Percentiles rank a stretch among this genome's conserved stretches.
Conservation (phyloP, 2,329 filamentous ascomycete species). For the Aureobasidium sp. region DNA sequence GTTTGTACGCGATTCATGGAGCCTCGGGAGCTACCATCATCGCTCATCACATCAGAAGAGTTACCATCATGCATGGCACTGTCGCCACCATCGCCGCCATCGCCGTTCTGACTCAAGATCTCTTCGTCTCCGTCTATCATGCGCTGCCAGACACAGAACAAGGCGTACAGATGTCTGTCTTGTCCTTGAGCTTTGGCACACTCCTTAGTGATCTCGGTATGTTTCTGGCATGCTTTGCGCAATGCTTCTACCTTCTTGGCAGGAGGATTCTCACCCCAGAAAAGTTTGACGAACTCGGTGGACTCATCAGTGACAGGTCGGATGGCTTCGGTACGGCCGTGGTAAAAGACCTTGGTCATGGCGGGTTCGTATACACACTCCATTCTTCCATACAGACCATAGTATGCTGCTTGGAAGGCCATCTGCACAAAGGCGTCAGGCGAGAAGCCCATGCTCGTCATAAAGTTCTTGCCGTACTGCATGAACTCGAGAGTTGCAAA, state of each 20-base stretch:
- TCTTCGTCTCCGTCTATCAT: constrained; percentile 66
- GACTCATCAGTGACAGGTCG: constrained; percentile 76
- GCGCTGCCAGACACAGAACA: constrained; percentile 93
- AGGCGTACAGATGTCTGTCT: constrained; percentile 85
- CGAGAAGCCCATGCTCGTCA: constrained; percentile 93
- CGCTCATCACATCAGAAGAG: constrained; percentile 37
- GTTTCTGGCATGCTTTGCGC: constrained; percentile 73
- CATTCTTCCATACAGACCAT: constrained; percentile 85
- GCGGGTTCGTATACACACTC: constrained; percentile 97
- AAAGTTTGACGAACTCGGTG: constrained; percentile 82
- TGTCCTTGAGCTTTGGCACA: constrained; percentile 87
- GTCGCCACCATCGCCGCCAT: constrained; percentile 49
- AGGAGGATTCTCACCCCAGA: constrained; percentile 86
- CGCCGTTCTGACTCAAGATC: constrained; percentile 41
- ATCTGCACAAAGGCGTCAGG: constrained; percentile 98
- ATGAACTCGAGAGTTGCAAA: constrained; percentile 86
- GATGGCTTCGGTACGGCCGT: constrained; percentile 91
- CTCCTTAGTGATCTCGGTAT: constrained; percentile 70
- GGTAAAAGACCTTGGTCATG: constrained; percentile 92
- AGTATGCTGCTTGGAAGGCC: constrained; percentile 98
- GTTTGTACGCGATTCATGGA: constrained; percentile 42
- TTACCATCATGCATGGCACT: constrained; percentile 41
- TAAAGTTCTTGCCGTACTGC: constrained; percentile 93
- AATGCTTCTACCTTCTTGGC: constrained; percentile 80
- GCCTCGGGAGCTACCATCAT: constrained; percentile 44